A percentile compares a stretch with the other conserved stretches of the same genome.
Conservation (phyloP, 139 green algal species). For the Coelastrella sp. region DNA sequence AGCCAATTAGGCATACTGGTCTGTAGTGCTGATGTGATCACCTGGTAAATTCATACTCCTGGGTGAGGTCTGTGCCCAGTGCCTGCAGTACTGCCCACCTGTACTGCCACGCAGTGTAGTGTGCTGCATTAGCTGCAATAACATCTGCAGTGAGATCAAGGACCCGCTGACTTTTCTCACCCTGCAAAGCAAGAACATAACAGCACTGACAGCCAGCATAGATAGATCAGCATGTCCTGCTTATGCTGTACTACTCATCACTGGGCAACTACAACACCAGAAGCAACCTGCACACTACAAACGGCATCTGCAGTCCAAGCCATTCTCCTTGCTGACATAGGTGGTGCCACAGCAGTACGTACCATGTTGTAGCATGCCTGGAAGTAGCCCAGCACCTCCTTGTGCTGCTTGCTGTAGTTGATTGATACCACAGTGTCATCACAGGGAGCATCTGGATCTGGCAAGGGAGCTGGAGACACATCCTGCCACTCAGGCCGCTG, state of each 20-base stretch:
- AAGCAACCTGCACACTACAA: too few species aligned
- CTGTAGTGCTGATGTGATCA: background rate
- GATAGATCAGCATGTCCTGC: too few species aligned
- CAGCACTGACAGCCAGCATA: too few species aligned
- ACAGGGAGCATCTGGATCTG: background rate
- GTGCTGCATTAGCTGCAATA: constrained; percentile 77
- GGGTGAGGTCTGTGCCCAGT: constrained; percentile 28
- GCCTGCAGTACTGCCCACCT: constrained; percentile 57
- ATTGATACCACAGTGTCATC: constrained; percentile 66
- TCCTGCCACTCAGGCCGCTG: constrained; percentile 66
- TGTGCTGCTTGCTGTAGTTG: constrained; percentile 60
- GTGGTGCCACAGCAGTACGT: background rate
- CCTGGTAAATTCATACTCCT: constrained; percentile 37
- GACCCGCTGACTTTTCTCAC: constrained; percentile 70
- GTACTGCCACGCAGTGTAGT: constrained; percentile 87
- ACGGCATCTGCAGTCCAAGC: background rate
- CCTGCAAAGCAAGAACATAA: too few species aligned
- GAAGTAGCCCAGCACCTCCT: constrained; percentile 69
- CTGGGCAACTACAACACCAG: too few species aligned
- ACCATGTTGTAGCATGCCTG: constrained; percentile 52
- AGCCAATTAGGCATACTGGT: too few species aligned
- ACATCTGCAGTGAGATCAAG: constrained; percentile 75
- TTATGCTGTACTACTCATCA: too few species aligned
- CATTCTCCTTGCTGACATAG: too few species aligned
- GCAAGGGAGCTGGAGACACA: constrained; percentile 51